These are phyloP conservation scores for Cadophora luteo-olivacea DNA, from an alignment of 2,329 filamentous ascomycete genomes.

Conservation along the genomic window DNA sequence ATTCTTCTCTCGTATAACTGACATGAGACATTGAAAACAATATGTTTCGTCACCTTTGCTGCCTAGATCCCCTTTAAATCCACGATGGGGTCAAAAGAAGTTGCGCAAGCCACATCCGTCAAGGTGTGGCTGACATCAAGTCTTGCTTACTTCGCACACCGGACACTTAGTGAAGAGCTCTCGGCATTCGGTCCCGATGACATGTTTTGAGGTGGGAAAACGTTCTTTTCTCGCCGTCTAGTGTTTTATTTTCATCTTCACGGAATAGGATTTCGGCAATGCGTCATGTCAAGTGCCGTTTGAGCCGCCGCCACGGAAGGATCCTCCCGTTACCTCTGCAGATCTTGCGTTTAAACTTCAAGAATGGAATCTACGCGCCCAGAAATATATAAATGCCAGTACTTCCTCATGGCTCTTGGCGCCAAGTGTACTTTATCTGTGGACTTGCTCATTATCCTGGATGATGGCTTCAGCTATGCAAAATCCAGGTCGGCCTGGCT, in stretches of 20 bases:
- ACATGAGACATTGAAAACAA: not conserved
- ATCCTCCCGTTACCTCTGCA: not conserved
- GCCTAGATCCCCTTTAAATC: not conserved
- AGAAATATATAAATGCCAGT: not conserved
- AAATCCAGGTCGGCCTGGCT: not conserved
- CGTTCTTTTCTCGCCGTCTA: not conserved
- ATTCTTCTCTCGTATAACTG: not conserved
- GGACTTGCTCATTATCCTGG: not conserved
- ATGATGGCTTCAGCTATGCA: not conserved
- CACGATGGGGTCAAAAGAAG: not conserved
- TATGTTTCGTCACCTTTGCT: not conserved
- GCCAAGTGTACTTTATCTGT: not conserved
- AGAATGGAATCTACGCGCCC: not conserved
- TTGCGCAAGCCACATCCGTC: not conserved
- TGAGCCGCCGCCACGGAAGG: conserved; percentile 7
- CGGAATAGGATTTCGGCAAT: not conserved
- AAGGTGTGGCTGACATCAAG: not conserved
- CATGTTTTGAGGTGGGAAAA: not conserved
- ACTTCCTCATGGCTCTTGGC: not conserved
- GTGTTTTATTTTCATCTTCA: not conserved
- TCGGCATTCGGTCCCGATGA: not conserved
- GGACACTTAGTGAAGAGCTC: not conserved
- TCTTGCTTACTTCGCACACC: not conserved
- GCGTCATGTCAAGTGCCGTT: not conserved
- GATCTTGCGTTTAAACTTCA: not conserved